Evolutionary conservation across 371 early-diverging fungal species (phyloP).

Genomic region (Zopfochytrium polystomum): DNA sequence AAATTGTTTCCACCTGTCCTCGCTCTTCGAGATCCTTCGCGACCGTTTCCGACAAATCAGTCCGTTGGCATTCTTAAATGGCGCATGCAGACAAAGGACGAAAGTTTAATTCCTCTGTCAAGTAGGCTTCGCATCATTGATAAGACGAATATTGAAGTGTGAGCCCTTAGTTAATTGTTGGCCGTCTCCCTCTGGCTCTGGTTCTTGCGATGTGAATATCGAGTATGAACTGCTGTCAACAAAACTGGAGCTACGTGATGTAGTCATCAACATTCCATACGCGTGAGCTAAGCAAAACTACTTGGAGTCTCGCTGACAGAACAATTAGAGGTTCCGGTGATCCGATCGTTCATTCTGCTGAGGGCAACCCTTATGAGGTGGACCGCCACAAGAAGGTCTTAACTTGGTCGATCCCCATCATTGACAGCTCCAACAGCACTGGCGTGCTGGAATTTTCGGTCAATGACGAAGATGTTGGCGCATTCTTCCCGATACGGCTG

Average conservation of each 20-base stretch:
- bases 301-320: neutral
- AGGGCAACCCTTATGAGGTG: conserved; percentile 70
- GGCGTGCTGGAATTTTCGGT: conserved; percentile 87
- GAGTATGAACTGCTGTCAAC: conserved; percentile 86
- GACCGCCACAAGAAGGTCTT: conserved; percentile 67
- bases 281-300: conserved; percentile 58
- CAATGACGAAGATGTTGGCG: conserved; percentile 71
- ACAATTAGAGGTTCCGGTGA: conserved; percentile 48
- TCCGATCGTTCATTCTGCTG: conserved; percentile 74
- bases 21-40: conserved; percentile 72
- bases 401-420: conserved; percentile 84
- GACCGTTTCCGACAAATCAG: conserved; percentile 85
- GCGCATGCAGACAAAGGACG: conserved; percentile 78
- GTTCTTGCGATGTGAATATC: conserved; percentile 86
- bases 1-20: conserved; percentile 74
- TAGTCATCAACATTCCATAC: conserved; percentile 83
- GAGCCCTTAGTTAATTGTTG: conserved; percentile 82
- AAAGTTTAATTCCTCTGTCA: conserved; percentile 77
- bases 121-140: conserved; percentile 46
- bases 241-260: conserved; percentile 76
- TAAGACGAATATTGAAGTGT: neutral
- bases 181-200: conserved; percentile 89
- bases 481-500: conserved; percentile 87
- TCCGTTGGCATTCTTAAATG: conserved; percentile 84
- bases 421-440: conserved; percentile 68